Percentiles rank a stretch among this genome's conserved stretches.
phyloP scores from a whole-genome alignment of 768 basidiomycete genomes.

The Auricularia cornea region DNA sequence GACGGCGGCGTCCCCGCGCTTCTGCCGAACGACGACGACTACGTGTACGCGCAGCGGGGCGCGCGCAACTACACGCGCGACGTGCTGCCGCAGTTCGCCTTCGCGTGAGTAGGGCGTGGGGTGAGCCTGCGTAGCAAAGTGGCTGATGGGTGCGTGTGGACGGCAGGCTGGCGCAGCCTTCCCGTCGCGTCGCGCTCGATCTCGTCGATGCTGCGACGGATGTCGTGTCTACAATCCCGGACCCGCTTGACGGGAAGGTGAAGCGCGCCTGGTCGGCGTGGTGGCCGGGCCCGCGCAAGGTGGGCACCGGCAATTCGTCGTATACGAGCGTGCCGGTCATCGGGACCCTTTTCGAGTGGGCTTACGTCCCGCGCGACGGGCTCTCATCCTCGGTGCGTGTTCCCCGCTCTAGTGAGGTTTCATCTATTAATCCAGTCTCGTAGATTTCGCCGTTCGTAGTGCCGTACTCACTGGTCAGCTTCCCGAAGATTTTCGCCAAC shows the following conservation, averaged over 20 bases:
- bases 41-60: not conserved
- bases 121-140: no score
- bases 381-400: no score
- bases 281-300: not conserved
- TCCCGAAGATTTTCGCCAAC: not conserved
- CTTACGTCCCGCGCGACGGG: not conserved
- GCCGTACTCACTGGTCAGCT: not conserved
- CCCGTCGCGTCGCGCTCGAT: slow-evolving; percentile 3
- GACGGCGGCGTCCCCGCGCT: not conserved
- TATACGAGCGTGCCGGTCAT: no score
- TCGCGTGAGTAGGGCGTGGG: no score
- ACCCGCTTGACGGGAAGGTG: not conserved
- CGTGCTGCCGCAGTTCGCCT: not conserved
- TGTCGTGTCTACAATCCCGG: not conserved
- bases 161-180: not conserved
- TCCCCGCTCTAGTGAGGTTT: no score
- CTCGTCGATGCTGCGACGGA: not conserved
- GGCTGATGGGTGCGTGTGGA: no score
- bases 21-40: not conserved
- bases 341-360: not conserved
- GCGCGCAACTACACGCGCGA: not conserved
- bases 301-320: no score
- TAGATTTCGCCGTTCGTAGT: no score
- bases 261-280: not conserved
- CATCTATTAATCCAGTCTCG: no score